phyloP scores from a whole-genome alignment of 2,329 filamentous ascomycete species.

The Rutstroemia sp. region DNA sequence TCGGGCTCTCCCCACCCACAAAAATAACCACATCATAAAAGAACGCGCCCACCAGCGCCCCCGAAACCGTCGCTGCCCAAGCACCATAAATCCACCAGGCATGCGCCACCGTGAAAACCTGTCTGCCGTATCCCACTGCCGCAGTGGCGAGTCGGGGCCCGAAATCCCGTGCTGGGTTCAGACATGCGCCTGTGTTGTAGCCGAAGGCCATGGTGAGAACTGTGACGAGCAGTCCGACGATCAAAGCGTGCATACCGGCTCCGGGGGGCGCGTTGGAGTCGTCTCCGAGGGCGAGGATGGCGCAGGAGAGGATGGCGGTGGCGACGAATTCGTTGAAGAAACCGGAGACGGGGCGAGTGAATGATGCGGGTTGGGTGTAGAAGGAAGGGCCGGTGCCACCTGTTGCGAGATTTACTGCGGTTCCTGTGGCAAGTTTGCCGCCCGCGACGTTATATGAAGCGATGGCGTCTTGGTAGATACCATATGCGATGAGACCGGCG shows the following conservation, averaged over 20 bases:
- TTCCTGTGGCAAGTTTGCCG: not conserved
- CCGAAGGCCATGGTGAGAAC: conserved; percentile 34
- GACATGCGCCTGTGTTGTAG: conserved; percentile 39
- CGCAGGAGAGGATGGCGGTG: conserved; percentile 34
- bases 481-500: conserved; percentile 39
- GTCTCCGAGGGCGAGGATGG: conserved; percentile 38
- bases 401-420: not conserved
- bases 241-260: conserved; percentile 43
- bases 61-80: conserved; percentile 33
- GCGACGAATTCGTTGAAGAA: conserved; percentile 43
- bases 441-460: conserved; percentile 2
- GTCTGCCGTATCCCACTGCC: conserved; percentile 36
- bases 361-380: conserved; percentile 3
- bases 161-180: conserved; percentile 44
- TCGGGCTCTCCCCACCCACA: conserved; percentile 41
- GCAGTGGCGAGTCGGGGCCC: conserved; percentile 39
- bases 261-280: conserved; percentile 40
- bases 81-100: conserved; percentile 37
- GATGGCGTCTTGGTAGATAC: conserved; percentile 17
- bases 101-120: conserved; percentile 31
- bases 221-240: conserved; percentile 38
- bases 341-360: conserved; percentile 25
- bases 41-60: conserved; percentile 37
- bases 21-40: conserved; percentile 45
- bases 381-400: conserved; percentile 3